Evolutionary conservation across 83 land plant genomes (phyloP).

Genomic region (Picea abies): DNA sequence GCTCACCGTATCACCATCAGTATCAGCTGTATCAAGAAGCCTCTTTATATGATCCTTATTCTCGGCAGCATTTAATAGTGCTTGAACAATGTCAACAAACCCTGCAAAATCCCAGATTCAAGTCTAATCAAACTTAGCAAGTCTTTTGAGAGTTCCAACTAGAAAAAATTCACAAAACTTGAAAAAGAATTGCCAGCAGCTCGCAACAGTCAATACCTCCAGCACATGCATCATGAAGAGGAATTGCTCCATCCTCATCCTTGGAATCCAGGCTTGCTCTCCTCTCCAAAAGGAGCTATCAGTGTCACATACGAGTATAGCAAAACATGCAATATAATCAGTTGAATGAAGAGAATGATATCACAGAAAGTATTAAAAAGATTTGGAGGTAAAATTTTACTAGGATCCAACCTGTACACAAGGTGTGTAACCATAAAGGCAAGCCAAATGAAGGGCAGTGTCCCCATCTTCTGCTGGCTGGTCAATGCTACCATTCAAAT

Average conservation of each 20-base stretch:
- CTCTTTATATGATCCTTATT: slow-evolving; percentile 34
- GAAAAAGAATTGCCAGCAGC: neutral
- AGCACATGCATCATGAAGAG: slow-evolving; percentile 95
- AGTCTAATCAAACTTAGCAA: neutral
- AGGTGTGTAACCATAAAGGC: slow-evolving; percentile 66
- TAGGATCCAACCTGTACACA: slow-evolving; percentile 64
- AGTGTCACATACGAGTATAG: neutral
- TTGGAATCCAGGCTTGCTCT: slow-evolving; percentile 68
- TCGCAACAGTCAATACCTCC: slow-evolving; percentile 54
- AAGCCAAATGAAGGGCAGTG: slow-evolving; percentile 69
- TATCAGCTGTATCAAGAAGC: slow-evolving; percentile 72
- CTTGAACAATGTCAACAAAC: slow-evolving; percentile 66
- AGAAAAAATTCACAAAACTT: neutral
- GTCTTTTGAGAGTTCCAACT: neutral
- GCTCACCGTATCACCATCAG: slow-evolving; percentile 86
- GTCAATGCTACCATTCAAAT: slow-evolving; percentile 55
- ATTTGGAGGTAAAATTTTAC: neutral
- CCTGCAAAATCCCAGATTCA: slow-evolving; percentile 40
- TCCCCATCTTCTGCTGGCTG: slow-evolving; percentile 80
- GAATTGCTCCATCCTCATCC: slow-evolving; percentile 92
- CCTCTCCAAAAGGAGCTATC: slow-evolving; percentile 69
- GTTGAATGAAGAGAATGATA: neutral
- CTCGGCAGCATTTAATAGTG: slow-evolving; percentile 42
- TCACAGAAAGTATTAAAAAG: neutral
- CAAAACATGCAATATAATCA: neutral